Evolutionary conservation across 2,329 filamentous ascomycete species (phyloP).

Genomic region (Raffaelea deltoideospora): DNA sequence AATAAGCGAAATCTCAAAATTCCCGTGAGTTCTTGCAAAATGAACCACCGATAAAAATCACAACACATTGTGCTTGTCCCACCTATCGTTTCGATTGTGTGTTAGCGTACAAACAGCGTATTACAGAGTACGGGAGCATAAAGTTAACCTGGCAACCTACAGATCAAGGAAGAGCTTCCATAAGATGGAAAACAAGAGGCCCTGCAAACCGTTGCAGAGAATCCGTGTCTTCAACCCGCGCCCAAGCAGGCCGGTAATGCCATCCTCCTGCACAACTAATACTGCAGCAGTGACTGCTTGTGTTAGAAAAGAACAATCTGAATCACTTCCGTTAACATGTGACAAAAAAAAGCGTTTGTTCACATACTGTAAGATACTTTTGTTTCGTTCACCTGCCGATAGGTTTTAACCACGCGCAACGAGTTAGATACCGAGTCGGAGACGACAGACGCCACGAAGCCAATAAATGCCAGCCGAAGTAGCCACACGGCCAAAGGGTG

Average conservation of each 20-base stretch:
- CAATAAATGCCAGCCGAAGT: slow-evolving; percentile 25
- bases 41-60: too few species aligned
- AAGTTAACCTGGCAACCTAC: slow-evolving; percentile 17
- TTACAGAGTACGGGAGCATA: too few species aligned
- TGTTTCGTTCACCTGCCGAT: slow-evolving; percentile 32
- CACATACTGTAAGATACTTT: slow-evolving; percentile 28
- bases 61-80: too few species aligned
- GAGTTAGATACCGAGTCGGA: slow-evolving; percentile 33
- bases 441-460: slow-evolving; percentile 27
- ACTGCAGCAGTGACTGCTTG: slow-evolving; percentile 25
- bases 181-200: slow-evolving; percentile 29
- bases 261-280: slow-evolving; percentile 24
- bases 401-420: slow-evolving; percentile 30
- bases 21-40: too few species aligned
- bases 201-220: slow-evolving; percentile 30
- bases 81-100: too few species aligned
- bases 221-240: slow-evolving; percentile 31
- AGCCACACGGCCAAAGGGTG: slow-evolving; percentile 25
- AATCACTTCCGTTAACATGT: background rate
- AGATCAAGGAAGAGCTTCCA: slow-evolving; percentile 33
- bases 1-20: too few species aligned
- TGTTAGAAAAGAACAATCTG: background rate
- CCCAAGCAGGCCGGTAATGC: slow-evolving; percentile 25
- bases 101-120: too few species aligned
- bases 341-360: background rate